phyloP scores from a whole-genome alignment of 2,329 filamentous ascomycete genomes.

The Teratosphaeria nubilosa region DNA sequence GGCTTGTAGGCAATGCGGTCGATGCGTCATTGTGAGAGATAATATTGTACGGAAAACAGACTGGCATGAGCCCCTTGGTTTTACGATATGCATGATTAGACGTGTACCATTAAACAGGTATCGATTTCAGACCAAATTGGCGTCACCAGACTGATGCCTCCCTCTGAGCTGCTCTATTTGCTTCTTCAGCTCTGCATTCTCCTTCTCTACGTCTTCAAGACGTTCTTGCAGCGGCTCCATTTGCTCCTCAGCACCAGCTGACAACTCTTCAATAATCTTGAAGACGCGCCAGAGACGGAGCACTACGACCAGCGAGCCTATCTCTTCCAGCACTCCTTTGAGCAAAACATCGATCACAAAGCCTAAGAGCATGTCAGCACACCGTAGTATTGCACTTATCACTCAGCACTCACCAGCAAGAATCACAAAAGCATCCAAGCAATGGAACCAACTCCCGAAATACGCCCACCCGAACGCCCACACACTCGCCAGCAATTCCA shows the following conservation, averaged over 20 bases:
- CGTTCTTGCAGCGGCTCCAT: constrained; percentile 47
- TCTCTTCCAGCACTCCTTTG: constrained; percentile 51
- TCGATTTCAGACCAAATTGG: neutral
- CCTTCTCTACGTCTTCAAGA: constrained; percentile 43
- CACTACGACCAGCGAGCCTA: constrained; percentile 56
- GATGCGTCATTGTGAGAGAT: neutral
- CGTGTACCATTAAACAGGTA: neutral
- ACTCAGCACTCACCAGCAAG: neutral
- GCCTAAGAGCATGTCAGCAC: constrained; percentile 47
- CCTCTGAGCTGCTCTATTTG: constrained; percentile 10
- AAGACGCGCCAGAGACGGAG: constrained; percentile 59
- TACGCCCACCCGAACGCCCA: constrained; percentile 54
- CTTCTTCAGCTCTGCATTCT: constrained; percentile 38
- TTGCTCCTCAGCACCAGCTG: constrained; percentile 52
- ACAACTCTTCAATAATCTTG: constrained; percentile 61
- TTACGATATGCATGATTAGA: neutral
- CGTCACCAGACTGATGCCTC: neutral
- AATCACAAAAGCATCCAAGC: neutral
- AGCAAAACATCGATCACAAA: constrained; percentile 54
- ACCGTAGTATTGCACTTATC: too few relatives aligned
- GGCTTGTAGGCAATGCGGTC: neutral
- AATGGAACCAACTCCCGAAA: constrained; percentile 16
- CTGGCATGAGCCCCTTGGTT: neutral
- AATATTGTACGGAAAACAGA: neutral
- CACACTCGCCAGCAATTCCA: constrained; percentile 49